A percentile compares a stretch with the other conserved stretches of the same genome.
These are phyloP conservation scores for Ochetophila trinervis DNA, from an alignment of 306 rosid species.

Conservation along the genomic window DNA sequence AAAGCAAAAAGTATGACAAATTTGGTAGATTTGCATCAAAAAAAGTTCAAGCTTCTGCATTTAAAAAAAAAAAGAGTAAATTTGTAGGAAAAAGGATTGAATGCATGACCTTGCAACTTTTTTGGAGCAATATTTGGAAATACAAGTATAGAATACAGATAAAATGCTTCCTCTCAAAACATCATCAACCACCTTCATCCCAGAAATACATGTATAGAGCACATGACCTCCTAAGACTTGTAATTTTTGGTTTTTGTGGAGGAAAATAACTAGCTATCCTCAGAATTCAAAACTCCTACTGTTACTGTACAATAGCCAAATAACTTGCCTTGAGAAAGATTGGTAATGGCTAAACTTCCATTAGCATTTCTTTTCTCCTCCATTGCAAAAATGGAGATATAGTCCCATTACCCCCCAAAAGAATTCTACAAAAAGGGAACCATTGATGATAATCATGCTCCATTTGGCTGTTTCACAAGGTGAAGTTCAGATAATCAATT, in stretches of 20 bases:
- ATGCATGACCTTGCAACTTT: no score
- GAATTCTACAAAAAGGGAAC: conserved; percentile 9
- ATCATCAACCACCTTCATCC: no score
- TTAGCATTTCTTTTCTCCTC: conserved; percentile 9
- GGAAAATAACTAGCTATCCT: conserved; percentile 5
- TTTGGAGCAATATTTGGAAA: no score
- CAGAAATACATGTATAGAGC: not conserved
- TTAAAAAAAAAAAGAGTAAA: no score
- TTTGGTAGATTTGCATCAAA: no score
- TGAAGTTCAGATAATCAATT: not conserved
- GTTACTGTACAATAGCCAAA: conserved; percentile 37
- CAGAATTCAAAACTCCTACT: conserved; percentile 1
- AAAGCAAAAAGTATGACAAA: no score
- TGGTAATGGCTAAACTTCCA: conserved; percentile 11
- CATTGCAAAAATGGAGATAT: conserved; percentile 2
- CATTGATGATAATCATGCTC: not conserved
- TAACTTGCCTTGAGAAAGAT: conserved; percentile 27
- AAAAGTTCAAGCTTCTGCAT: no score
- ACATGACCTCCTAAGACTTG: conserved; percentile 1
- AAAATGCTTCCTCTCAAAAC: no score
- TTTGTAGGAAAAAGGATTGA: no score
- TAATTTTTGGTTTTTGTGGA: conserved; percentile 10
- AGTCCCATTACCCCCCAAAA: conserved; percentile 9
- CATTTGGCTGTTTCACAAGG: conserved; percentile 13
- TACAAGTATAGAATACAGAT: no score